Percentiles rank a stretch among this genome's conserved stretches.
phyloP scores from a whole-genome alignment of 169 alveolate genomes.

The Pseudocohnilembus persalinus region DNA sequence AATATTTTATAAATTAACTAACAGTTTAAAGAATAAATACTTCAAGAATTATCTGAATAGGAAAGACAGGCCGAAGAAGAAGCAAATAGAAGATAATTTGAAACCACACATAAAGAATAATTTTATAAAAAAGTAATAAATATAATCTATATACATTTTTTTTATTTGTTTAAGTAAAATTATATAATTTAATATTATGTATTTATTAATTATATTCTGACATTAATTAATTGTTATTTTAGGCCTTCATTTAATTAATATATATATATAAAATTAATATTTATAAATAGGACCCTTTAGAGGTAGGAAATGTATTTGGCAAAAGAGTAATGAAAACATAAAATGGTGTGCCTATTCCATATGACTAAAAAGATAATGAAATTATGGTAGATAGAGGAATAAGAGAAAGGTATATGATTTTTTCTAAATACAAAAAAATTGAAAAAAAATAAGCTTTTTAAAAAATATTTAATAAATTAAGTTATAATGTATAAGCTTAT shows the following conservation, averaged over 20 bases:
- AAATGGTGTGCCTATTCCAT: slow-evolving; percentile 46
- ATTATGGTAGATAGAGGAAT: slow-evolving; percentile 53
- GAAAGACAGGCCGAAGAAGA: slow-evolving; percentile 41
- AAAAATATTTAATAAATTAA: no score
- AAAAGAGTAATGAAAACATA: slow-evolving; percentile 69
- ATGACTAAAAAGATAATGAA: slow-evolving; percentile 38
- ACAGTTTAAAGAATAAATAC: slow-evolving; percentile 11
- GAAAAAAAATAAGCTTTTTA: no score
- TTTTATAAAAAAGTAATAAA: slow-evolving; percentile 26
- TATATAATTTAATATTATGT: no score
- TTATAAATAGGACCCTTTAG: slow-evolving; percentile 35
- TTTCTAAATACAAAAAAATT: no score
- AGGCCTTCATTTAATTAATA: no score
- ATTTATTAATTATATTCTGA: no score
- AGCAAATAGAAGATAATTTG: slow-evolving; percentile 46
- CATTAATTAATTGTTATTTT: no score
- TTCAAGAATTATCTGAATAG: slow-evolving; percentile 45
- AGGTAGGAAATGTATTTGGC: slow-evolving; percentile 53
- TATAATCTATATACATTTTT: no score
- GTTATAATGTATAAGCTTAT: no score
- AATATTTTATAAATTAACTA: no score
- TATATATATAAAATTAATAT: background rate
- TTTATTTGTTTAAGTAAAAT: no score
- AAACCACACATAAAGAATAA: slow-evolving; percentile 44
- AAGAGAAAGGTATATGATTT: slow-evolving; percentile 17